A percentile compares a stretch with the other conserved stretches of the same genome.
These are phyloP conservation scores for Rossbeevera mucosa DNA, from an alignment of 768 basidiomycete genomes.

Conservation along the genomic window DNA sequence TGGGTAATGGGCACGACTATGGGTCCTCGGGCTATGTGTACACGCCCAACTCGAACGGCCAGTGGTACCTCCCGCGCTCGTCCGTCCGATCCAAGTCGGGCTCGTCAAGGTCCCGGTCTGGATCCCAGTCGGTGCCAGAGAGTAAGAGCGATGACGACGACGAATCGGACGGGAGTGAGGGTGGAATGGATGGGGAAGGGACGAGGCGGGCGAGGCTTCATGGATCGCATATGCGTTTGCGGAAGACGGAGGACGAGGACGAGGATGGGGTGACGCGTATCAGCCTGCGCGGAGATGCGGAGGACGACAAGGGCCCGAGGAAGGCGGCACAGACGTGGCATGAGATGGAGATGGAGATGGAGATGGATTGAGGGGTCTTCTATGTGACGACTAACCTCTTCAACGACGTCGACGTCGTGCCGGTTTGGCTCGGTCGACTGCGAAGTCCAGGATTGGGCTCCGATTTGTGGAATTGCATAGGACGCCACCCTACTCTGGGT, in stretches of 20 bases:
- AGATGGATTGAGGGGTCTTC: conserved; percentile 19
- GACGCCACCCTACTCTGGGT: not conserved
- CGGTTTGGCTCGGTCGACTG: not conserved
- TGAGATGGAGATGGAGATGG: conserved; percentile 53
- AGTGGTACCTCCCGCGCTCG: conserved; percentile 54
- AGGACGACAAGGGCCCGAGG: not conserved
- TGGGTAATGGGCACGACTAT: not conserved
- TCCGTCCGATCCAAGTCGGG: conserved; percentile 42
- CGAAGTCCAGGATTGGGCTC: not conserved
- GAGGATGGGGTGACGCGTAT: not conserved
- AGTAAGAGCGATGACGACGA: conserved; percentile 36
- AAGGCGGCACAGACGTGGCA: conserved; percentile 32
- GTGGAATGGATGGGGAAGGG: not conserved
- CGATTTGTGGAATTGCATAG: not conserved
- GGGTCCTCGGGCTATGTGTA: not conserved
- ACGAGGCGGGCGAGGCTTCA: not conserved
- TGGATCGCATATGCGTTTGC: not conserved
- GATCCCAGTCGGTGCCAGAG: conserved; percentile 33
- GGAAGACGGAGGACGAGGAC: conserved; percentile 5
- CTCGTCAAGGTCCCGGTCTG: conserved; percentile 32
- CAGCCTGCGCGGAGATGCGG: conserved; percentile 1
- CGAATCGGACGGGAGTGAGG: not conserved
- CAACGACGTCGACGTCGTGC: not conserved
- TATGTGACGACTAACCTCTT: not conserved
- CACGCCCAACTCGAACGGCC: conserved; percentile 31